Evolutionary conservation across 1,284 basidiomycete genomes (phyloP), one percentile per base, ranked within the genome.

Genomic region (Cryptococcus neoformans): DNA sequence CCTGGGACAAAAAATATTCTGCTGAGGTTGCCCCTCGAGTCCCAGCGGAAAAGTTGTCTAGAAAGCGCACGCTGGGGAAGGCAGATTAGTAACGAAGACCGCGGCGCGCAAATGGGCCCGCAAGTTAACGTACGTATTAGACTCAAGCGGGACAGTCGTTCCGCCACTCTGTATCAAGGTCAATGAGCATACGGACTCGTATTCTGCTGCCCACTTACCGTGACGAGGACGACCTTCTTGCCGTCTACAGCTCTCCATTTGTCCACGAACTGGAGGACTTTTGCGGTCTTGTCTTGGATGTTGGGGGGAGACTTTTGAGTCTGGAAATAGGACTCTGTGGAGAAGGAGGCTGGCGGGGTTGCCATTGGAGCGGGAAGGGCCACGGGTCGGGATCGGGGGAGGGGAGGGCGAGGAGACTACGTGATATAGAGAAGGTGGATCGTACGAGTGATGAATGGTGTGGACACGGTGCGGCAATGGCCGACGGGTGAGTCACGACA

Each of bases 31-130:
- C 92, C 40, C 96, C 95, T 72, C 95, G 84, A 12, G 96, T 99
- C 51, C 95, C 90, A 90, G 96, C 96, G 74, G 92, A 96, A 78
- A 98, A 99, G 80, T 99, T 99, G 77, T 99, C 95, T 36, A 99
- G 82, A 78, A 97, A 99, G 51, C 96, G 91, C 47, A 99, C 95
- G 63, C 93, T 97, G 76, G 48, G 48, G 52, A 35, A 38, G 38
- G 38, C 16, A 44, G 21, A 34, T 14, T 34, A 47, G 48, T 57
- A 7, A 21, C 21, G 21, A 21, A 21, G 21, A 21, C 21, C 21
- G 21, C 21, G 21, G 21, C 12, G 12, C 34, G 28, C 36, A 54
- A 45, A 34, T 42, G 41, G 42, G 44, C 50, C 51, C 44, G 11
- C 44, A 16, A 34, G 37, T 34, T 28, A 39, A 81, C 90, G 85